phyloP scores from a whole-genome alignment of 2,329 filamentous ascomycete genomes.

The Paecilomyces variotii region DNA sequence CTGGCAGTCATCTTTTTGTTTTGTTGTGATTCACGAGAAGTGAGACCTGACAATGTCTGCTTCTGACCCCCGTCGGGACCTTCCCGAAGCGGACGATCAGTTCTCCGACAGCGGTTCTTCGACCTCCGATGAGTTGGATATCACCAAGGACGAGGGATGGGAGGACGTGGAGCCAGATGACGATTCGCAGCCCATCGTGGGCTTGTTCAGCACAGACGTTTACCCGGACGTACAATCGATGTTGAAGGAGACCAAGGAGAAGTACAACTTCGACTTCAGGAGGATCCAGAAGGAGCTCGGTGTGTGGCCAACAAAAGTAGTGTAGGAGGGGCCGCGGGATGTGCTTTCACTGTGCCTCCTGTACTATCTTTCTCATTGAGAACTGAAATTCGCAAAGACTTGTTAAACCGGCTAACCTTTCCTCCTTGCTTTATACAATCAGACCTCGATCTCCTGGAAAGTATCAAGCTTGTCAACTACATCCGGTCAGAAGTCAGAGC shows the following conservation, averaged over 20 bases:
- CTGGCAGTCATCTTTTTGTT: neutral
- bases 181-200: constrained; percentile 56
- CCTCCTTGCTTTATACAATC: constrained; percentile 25
- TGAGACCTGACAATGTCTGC: constrained; percentile 2
- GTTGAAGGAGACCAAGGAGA: constrained; percentile 60
- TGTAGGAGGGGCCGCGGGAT: constrained; percentile 4
- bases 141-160: constrained; percentile 47
- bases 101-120: constrained; percentile 13
- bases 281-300: constrained; percentile 46
- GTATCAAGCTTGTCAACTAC: constrained; percentile 68
- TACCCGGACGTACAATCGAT: constrained; percentile 59
- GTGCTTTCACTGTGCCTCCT: constrained; percentile 4
- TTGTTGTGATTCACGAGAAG: neutral
- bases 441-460: constrained; percentile 63
- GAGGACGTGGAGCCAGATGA: constrained; percentile 55
- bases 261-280: constrained; percentile 59
- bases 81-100: constrained; percentile 4
- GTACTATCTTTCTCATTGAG: constrained; percentile 12
- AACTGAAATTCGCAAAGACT: neutral
- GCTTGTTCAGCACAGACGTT: constrained; percentile 58
- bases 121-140: constrained; percentile 37
- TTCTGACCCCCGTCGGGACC: neutral
- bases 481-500: constrained; percentile 41
- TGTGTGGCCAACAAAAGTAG: constrained; percentile 24
- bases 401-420: constrained; percentile 7